Percentiles rank a stretch among this genome's conserved stretches.
These are phyloP conservation scores for Penicillium italicum DNA, from an alignment of 2,329 filamentous ascomycete genomes.

Conservation along the genomic window DNA sequence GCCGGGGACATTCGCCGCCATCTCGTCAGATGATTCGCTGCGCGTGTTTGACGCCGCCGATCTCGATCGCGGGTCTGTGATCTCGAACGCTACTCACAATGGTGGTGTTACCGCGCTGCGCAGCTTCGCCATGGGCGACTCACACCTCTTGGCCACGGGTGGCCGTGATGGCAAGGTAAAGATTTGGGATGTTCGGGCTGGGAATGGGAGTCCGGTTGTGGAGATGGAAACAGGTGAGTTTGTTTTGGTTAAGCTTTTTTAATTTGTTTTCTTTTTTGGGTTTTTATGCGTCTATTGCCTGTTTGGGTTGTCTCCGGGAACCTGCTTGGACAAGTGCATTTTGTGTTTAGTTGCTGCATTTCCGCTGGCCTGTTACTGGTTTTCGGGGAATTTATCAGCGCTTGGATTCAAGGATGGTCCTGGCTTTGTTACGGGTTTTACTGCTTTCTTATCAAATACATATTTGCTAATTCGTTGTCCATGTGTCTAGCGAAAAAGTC, in stretches of 20 bases:
- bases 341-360: slow-evolving; percentile 5
- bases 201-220: slow-evolving; percentile 26
- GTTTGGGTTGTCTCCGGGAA: slow-evolving; percentile 1
- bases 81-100: slow-evolving; percentile 25
- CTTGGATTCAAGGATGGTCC: slow-evolving; percentile 10
- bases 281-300: slow-evolving; percentile 5
- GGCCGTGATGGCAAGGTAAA: slow-evolving; percentile 43
- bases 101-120: slow-evolving; percentile 40
- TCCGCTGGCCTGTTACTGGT: slow-evolving; percentile 1
- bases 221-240: slow-evolving; percentile 38
- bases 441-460: background rate
- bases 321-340: slow-evolving; percentile 1
- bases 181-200: slow-evolving; percentile 40
- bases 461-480: slow-evolving; percentile 16
- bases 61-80: slow-evolving; percentile 26
- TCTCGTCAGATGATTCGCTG: slow-evolving; percentile 47
- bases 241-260: slow-evolving; percentile 3
- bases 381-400: slow-evolving; percentile 17
- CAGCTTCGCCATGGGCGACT: slow-evolving; percentile 26
- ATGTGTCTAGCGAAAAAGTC: slow-evolving; percentile 44
- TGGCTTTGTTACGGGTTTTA: background rate
- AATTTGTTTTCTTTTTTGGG: background rate
- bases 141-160: slow-evolving; percentile 34
- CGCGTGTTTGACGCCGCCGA: slow-evolving; percentile 39
- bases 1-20: slow-evolving; percentile 37